phyloP scores from a whole-genome alignment of 169 alveolate species.

The Blepharisma undulans region DNA sequence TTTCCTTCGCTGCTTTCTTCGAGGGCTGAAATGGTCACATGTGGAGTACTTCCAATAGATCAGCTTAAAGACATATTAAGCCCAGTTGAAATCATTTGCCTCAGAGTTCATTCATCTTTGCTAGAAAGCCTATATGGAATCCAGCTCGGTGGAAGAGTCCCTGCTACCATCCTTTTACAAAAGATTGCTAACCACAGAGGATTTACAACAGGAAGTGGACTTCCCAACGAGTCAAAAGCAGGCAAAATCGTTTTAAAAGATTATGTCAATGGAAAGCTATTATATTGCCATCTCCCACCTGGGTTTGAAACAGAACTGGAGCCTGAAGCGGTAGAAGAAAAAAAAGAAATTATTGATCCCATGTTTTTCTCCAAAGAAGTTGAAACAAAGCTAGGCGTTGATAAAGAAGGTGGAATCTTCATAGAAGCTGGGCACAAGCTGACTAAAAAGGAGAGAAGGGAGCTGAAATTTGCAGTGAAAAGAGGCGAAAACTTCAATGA shows the following conservation, averaged over 20 bases:
- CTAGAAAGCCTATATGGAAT: slow-evolving; percentile 70
- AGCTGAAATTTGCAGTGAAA: slow-evolving; percentile 73
- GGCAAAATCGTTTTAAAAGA: slow-evolving; percentile 94
- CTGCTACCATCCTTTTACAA: slow-evolving; percentile 67
- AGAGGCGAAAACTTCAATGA: slow-evolving; percentile 76
- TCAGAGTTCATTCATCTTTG: slow-evolving; percentile 88
- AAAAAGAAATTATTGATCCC: slow-evolving; percentile 60
- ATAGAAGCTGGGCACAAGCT: slow-evolving; percentile 63
- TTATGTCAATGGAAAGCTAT: slow-evolving; percentile 92
- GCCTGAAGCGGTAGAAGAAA: slow-evolving; percentile 57
- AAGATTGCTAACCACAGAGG: slow-evolving; percentile 83
- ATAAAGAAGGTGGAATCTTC: slow-evolving; percentile 51
- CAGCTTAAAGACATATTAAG: slow-evolving; percentile 88
- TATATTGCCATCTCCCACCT: slow-evolving; percentile 87
- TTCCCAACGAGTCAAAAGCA: slow-evolving; percentile 93
- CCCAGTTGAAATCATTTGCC: slow-evolving; percentile 94
- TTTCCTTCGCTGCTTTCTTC: slow-evolving; percentile 96
- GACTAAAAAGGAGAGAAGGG: slow-evolving; percentile 82
- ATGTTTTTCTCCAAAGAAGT: slow-evolving; percentile 40
- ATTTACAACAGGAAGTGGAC: slow-evolving; percentile 91
- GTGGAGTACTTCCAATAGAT: slow-evolving; percentile 96
- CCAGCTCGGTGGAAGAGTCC: slow-evolving; percentile 50
- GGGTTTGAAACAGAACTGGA: slow-evolving; percentile 59
- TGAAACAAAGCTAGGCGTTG: slow-evolving; percentile 45
- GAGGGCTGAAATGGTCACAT: slow-evolving; percentile 94